Percentiles rank a stretch among this genome's conserved stretches.
phyloP scores from a whole-genome alignment of 2,329 filamentous ascomycete species.

The Aureobasidium sp. region DNA sequence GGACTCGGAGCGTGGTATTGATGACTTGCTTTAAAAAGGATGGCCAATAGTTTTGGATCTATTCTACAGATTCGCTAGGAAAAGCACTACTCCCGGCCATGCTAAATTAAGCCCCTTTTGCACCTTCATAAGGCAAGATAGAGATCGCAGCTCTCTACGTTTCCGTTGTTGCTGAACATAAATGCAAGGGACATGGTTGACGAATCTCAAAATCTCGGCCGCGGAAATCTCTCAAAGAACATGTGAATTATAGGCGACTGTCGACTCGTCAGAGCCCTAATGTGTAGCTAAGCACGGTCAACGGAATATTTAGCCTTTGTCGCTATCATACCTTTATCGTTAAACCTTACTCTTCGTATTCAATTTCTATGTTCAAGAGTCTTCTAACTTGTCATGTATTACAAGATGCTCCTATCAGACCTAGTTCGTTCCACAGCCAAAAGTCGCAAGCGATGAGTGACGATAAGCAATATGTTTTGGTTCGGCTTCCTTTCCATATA shows the following conservation, averaged over 20 bases:
- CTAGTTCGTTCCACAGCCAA: not conserved
- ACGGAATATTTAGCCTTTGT: not conserved
- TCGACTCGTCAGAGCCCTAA: not conserved
- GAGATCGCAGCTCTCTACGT: not conserved
- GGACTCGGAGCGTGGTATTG: constrained; percentile 86
- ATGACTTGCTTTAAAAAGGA: constrained; percentile 63
- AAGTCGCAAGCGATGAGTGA: not conserved
- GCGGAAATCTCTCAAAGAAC: not conserved
- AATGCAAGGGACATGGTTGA: not conserved
- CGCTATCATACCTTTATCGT: not conserved
- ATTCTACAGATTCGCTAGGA: not conserved
- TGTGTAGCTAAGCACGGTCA: not conserved
- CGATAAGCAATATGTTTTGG: not conserved
- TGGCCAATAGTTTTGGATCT: not conserved
- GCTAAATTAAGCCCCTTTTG: not conserved
- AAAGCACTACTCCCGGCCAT: no score
- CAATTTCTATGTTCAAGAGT: not conserved
- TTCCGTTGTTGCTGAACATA: not conserved
- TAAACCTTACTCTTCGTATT: not conserved
- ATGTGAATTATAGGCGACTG: not conserved
- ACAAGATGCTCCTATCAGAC: not conserved
- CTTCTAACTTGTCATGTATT: not conserved
- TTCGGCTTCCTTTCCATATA: not conserved
- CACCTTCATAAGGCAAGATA: not conserved
- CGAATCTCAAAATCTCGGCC: not conserved